Evolutionary conservation across 805 yeast genomes (phyloP).

Genomic region (Millerozyma miso): DNA sequence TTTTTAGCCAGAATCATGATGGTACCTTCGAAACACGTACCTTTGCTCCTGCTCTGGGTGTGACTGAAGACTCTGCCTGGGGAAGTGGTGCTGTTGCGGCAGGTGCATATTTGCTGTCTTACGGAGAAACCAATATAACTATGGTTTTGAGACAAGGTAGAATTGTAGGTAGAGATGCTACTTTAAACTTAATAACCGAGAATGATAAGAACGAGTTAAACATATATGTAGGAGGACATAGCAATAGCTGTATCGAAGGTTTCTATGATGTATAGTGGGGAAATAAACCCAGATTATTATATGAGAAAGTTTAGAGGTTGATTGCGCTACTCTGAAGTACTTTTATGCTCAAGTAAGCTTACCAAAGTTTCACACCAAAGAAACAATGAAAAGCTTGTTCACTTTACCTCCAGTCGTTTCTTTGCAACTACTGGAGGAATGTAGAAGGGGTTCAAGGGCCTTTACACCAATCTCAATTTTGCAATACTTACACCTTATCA

Average conservation of each 20-base stretch:
- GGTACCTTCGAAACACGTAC: constrained; percentile 36
- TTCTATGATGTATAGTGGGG: constrained; percentile 4
- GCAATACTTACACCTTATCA: not conserved
- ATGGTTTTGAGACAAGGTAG: constrained; percentile 34
- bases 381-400: not conserved
- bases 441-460: not conserved
- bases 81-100: constrained; percentile 44
- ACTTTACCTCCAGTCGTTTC: not conserved
- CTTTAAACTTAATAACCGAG: constrained; percentile 19
- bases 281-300: not conserved
- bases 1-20: constrained; percentile 31
- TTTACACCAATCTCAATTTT: not conserved
- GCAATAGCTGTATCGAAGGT: constrained; percentile 35
- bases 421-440: not conserved
- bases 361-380: not conserved
- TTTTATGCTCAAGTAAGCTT: not conserved
- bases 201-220: constrained; percentile 4
- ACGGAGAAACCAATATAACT: constrained; percentile 18
- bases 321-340: not conserved
- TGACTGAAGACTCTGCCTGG: constrained; percentile 52
- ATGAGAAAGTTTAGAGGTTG: not conserved
- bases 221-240: constrained; percentile 38
- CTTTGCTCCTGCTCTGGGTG: constrained; percentile 33
- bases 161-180: constrained; percentile 36
- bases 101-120: constrained; percentile 18